Base-by-base conservation (phyloP, 495 filamentous ascomycete genomes). In the Podospora appendiculata region DNA sequence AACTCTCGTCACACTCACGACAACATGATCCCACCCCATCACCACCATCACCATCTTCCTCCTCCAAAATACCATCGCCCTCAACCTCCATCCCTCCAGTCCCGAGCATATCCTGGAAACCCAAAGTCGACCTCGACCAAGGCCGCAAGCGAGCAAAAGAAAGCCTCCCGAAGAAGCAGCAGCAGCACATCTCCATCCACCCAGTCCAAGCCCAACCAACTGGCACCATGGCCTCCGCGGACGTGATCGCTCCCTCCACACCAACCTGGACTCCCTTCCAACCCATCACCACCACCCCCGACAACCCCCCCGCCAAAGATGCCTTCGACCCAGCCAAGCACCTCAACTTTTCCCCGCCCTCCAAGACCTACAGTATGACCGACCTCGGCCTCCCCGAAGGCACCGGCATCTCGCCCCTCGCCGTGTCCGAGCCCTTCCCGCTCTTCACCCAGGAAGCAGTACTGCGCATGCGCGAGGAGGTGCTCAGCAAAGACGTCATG, bases 361-460 rank as follows among this genome's bases (percentile, higher is more conserved):
- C 77, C 6, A 75, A 78, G 54, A 63, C 77, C 18, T 64, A 81
- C 55, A 81, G 70, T 6, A 85, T 87, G 81, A 67, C 69, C 46
- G 83, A 87, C 48, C 68, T 86, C 38, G 78, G 75, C 5, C 74
- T 79, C 47, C 55, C 77, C 0, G 70, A 79, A 44, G 70, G 76
- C 52, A 73, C 63, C 41, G 84, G 83, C 10, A 71, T 88, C 34
- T 88, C 85, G 14, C 74, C 78, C 0, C 70, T 87, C 44, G 85
- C 81, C 33, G 84, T 88, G 43, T 85, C 83, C 4, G 82, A 87
- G 58, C 84, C 86, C 2, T 90, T 90, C 63, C 76, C 78, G 10
- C 72, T 88, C n/a, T 88, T 89, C 67, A 81, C 81, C 32, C 64
- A 72, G 39, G 83, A 86, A 53, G 85, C 83, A 10, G 70, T 89